Evolutionary conservation across 495 filamentous ascomycete species (phyloP).

Genomic region (Talaromyces ruber): DNA sequence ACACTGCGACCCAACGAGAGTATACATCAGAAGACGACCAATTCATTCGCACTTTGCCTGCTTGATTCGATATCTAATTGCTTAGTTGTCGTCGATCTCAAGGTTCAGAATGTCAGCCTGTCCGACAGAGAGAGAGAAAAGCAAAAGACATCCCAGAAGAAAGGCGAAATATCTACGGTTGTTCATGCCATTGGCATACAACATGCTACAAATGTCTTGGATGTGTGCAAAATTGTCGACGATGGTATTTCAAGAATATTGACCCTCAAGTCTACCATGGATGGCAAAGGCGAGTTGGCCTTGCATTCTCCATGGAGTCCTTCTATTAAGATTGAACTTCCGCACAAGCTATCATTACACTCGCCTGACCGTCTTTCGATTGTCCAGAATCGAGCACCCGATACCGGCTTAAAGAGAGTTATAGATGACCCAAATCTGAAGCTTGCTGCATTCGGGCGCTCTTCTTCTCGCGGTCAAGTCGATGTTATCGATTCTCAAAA

Average conservation of each 20-base stretch:
- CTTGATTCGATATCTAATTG: conserved; percentile 58
- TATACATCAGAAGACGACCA: conserved; percentile 17
- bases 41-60: conserved; percentile 53
- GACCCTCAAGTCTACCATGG: conserved; percentile 55
- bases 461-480: conserved; percentile 44
- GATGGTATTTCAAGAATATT: conserved; percentile 59
- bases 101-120: conserved; percentile 25
- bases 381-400: conserved; percentile 25
- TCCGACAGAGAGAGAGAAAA: conserved; percentile 24
- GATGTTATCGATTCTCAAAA: conserved; percentile 55
- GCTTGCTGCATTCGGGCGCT: conserved; percentile 33
- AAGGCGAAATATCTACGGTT: conserved; percentile 23
- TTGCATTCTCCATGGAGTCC: conserved; percentile 70
- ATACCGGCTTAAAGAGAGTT: conserved; percentile 44
- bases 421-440: conserved; percentile 40
- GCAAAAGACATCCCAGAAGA: conserved; percentile 12
- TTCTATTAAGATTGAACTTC: conserved; percentile 47
- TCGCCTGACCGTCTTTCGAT: conserved; percentile 32
- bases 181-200: conserved; percentile 34
- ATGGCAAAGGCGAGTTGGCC: conserved; percentile 54
- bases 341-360: conserved; percentile 36
- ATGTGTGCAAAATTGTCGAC: conserved; percentile 68
- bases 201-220: conserved; percentile 48
- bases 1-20: conserved; percentile 51
- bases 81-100: conserved; percentile 58